Evolutionary conservation across 1,284 basidiomycete genomes (phyloP), one percentile per base, ranked within the genome.

Genomic region (Wolfiporia cocos): DNA sequence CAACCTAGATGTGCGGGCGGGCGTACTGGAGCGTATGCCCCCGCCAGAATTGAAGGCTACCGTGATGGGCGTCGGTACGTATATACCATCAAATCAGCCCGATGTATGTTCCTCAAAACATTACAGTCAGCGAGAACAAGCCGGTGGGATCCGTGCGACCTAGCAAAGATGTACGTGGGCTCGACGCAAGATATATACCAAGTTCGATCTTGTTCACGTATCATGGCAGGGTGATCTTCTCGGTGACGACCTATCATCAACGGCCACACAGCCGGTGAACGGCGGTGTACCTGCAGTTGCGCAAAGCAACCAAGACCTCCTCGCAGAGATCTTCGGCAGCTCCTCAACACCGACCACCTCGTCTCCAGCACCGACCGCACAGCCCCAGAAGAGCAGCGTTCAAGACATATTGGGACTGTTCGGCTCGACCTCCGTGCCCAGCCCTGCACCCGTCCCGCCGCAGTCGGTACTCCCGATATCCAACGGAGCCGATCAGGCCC

Each of bases 21-120:
- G 93, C 34, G 93, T 99, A 1, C 65, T 99, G 46, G 96, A 99
- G 69, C 80, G 92, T 43, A 99, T 99, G 96, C 96, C 96, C 5
- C 89, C 92, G 4, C 96, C 96, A 2, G 95, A 99, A 63, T 69
- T 99, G 55, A 94, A 92, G 65, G 85, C 88, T 18, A 95, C 93
- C 3, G 88, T 97, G 3, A 87, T 94, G 74, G 93, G 91, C 39
- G 78, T 86, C 45, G 87, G 88, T 89, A 51, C 57, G 81, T 71
- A 1, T 10, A 14, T 34, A 9, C n/a, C 15, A n/a, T n/a, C n/a
- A n/a, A n/a, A n/a, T n/a, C n/a, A 12, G 10, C 18, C 24, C 12
- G 20, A 15, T 10, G 18, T 24, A 2, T 28, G 28, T 43, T 2
- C 15, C 37, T 41, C 2, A 37, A 10, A 15, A 10, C 34, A 42